Evolutionary conservation across 805 yeast genomes (phyloP), one percentile per base, ranked within the genome.

Genomic region (Myxozyma neglecta): DNA sequence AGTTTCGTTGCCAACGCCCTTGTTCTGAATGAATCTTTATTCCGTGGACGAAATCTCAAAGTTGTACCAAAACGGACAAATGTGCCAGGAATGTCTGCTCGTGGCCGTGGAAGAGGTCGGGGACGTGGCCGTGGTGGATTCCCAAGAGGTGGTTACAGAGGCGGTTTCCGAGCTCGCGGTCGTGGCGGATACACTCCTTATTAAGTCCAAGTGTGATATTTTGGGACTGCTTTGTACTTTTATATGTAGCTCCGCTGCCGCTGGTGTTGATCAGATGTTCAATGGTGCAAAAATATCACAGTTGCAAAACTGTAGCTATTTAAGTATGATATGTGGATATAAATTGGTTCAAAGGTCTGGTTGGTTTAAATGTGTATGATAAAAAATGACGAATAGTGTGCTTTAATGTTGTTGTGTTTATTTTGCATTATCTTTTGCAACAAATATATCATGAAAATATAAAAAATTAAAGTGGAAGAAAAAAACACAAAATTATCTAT

Each of bases 11-110:
- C 82, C 18, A 79, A 81, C 63, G 96, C 96, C 1, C 78, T 89
- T 46, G 77, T 80, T 14, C 76, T 87, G 64, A 85, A 89, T 69
- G 93, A 87, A 36, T 77, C 86, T 1, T 75, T 78, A 32, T 85
- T 90, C 71, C 79, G 84, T 68, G 92, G 88, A 29, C 80, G 96
- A 61, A 83, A 81, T 63, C 77, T 90, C 68, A 89, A 87, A 72
- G 94, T 90, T 37, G 77, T 80, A 40, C 86, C 89, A 18, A 90
- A 90, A 73, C 81, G 96, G 70, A 89, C 96, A 2, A 90, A 90
- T 69, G 74, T 89, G 20, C 96, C 96, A 1, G 93, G 93, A 0
- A 77, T 85, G 70, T 70, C 75, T 42, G 77, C 81, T 36, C 75
- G 80, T 9, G 81, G 86, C 10, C 73, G 86, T 7, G 81, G 84